Base-by-base conservation (phyloP, 495 filamentous ascomycete genomes). In the Aspergillus baeticus region DNA sequence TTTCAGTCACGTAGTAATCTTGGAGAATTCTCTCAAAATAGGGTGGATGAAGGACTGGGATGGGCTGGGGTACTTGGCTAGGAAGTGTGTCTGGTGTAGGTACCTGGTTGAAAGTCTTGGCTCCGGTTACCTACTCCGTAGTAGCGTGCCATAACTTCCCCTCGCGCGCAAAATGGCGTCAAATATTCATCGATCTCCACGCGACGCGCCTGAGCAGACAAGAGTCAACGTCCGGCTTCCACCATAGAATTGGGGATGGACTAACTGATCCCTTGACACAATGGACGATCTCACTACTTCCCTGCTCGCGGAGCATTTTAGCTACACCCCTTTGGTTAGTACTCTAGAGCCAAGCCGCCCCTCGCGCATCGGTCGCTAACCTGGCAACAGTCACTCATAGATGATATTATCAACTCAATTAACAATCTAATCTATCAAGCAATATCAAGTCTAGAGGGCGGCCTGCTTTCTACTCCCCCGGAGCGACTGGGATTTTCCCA, bases 321-420 rank as follows among this genome's bases (percentile, higher is more conserved):
- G 89, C 58, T 96, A 96, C 64, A 93, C 94, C 2, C 94, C 94
- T 22, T 78, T 96, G 58, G 93, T 96, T 69, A 71, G 86, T 78
- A 20, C 52, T 50, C 20, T 10, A 2, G 14, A n/a, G 17, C 13
- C 7, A 23, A n/a, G n/a, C n/a, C n/a, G 7, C 23, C 37, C 51
- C 50, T 22, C 17, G 59, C 36, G 34, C 38, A 13, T 48, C 21
- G 33, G 42, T 54, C 20, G 62, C 70, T 70, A 46, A 69, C 58
- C 33, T 11, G 17, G 43, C 18, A 44, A 51, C 57, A 96, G 92
- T 87, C 87, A 57, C 82, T 98, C 20, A 86, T 98, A 67, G 94
- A 98, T 80, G 94, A 98, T 67, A 89, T 98, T 58, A 96, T 98
- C 75, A 97, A 98, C 77, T 86, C 86, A 56, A 84, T 96, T 63